Percentiles rank a stretch among this genome's conserved stretches.
Evolutionary conservation across 805 yeast genomes (phyloP).

Genomic region (Candida succiphila): DNA sequence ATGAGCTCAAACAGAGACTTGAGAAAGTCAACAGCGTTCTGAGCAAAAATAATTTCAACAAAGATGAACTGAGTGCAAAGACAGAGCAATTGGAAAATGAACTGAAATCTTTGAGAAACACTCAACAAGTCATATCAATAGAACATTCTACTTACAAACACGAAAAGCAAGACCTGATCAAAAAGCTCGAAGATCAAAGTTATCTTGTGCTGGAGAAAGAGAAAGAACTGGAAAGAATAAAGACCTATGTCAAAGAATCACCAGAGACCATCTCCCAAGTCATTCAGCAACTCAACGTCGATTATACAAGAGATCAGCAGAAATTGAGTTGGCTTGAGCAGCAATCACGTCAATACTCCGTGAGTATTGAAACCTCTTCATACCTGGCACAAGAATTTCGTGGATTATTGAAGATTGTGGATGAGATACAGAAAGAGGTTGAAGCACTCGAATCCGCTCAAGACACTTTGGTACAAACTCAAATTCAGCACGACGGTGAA

Average conservation of each 20-base stretch:
- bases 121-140: constrained; percentile 50
- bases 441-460: constrained; percentile 30
- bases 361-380: constrained; percentile 49
- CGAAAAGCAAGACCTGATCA: constrained; percentile 48
- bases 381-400: constrained; percentile 37
- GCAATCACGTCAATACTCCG: constrained; percentile 38
- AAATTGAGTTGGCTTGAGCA: constrained; percentile 31
- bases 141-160: constrained; percentile 58
- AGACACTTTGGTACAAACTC: constrained; percentile 25
- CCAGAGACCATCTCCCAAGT: constrained; percentile 43
- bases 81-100: constrained; percentile 53
- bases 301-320: constrained; percentile 30
- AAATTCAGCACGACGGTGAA: constrained; percentile 31
- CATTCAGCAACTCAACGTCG: constrained; percentile 39
- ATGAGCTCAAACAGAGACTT: constrained; percentile 21
- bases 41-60: constrained; percentile 18
- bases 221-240: constrained; percentile 49
- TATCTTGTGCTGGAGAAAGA: constrained; percentile 46
- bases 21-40: constrained; percentile 3
- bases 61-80: constrained; percentile 35
- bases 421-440: constrained; percentile 40
- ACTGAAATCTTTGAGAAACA: constrained; percentile 45
- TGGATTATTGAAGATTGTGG: constrained; percentile 31
- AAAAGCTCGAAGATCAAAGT: constrained; percentile 51
- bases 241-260: constrained; percentile 50